phyloP scores from a whole-genome alignment of 441 rosid genomes.

The Mallotus japonicus region DNA sequence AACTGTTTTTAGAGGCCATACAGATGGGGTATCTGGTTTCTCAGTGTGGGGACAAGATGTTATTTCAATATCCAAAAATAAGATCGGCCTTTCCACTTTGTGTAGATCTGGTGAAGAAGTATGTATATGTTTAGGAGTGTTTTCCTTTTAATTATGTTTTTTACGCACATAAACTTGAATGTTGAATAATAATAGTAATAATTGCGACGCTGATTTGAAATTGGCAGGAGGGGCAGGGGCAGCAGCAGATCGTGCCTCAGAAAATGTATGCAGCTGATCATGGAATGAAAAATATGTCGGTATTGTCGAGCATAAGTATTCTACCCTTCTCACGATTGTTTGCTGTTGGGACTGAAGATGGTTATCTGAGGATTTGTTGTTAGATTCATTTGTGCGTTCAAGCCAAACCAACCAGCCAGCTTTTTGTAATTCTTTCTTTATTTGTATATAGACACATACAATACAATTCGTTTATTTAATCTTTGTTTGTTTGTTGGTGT shows the following conservation, averaged over 20 bases:
- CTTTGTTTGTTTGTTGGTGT: no score
- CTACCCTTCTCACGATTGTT: slow-evolving; percentile 73
- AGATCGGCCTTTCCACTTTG: slow-evolving; percentile 77
- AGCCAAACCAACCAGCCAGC: no score
- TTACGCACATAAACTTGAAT: neutral
- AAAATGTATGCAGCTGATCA: slow-evolving; percentile 53
- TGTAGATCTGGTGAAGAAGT: slow-evolving; percentile 63
- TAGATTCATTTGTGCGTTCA: slow-evolving; percentile 23
- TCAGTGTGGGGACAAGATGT: slow-evolving; percentile 86
- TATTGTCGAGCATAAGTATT: slow-evolving; percentile 67
- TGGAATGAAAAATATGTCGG: slow-evolving; percentile 60
- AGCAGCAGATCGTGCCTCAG: slow-evolving; percentile 61
- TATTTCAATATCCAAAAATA: slow-evolving; percentile 83
- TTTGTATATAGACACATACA: no score
- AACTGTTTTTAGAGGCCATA: slow-evolving; percentile 59
- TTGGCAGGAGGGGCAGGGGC: slow-evolving; percentile 65
- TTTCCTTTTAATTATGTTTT: slow-evolving; percentile 1
- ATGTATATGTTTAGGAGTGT: slow-evolving; percentile 18
- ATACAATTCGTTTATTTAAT: no score
- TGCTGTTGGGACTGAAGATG: slow-evolving; percentile 87
- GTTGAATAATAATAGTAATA: no score
- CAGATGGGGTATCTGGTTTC: slow-evolving; percentile 75
- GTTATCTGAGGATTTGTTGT: slow-evolving; percentile 74
- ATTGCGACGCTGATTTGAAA: neutral
- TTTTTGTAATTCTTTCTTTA: no score